phyloP scores from a whole-genome alignment of 164 flowering plant genomes.

The Piper longum region DNA sequence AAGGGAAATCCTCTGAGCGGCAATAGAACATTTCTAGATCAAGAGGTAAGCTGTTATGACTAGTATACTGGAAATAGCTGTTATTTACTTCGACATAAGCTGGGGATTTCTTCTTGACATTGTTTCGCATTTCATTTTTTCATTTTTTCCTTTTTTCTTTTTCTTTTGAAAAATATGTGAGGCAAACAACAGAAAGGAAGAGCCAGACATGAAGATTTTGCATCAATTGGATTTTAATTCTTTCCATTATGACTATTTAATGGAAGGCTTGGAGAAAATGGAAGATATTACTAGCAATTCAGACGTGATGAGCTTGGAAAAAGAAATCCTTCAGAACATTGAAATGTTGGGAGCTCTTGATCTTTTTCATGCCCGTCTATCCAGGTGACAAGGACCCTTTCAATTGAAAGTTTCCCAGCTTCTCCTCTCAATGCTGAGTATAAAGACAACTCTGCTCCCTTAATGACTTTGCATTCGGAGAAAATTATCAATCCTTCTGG shows the following conservation, averaged over 20 bases:
- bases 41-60: not conserved
- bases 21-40: not conserved
- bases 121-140: not conserved
- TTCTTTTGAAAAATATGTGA: conserved; percentile 8
- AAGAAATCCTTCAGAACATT: conserved; percentile 56
- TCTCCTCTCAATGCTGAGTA: conserved; percentile 9
- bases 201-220: conserved; percentile 4
- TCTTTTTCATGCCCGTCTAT: conserved; percentile 44
- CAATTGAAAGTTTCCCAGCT: conserved; percentile 14
- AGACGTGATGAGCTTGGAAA: conserved; percentile 39
- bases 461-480: conserved; percentile 3
- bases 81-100: not conserved
- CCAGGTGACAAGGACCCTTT: conserved; percentile 21
- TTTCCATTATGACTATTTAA: conserved; percentile 23
- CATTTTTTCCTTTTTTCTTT: not conserved
- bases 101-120: not conserved
- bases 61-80: not conserved
- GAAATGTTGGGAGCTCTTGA: conserved; percentile 66
- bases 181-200: conserved; percentile 15
- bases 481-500: conserved; percentile 28
- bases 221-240: not conserved
- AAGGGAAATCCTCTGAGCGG: conserved; percentile 16
- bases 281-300: conserved; percentile 42
- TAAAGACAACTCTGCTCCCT: conserved; percentile 7
- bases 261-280: conserved; percentile 45